Percentiles rank a stretch among this genome's conserved stretches.
Evolutionary conservation across 1,139 yeast genomes (phyloP).

Genomic region (Pneumocystis canis): DNA sequence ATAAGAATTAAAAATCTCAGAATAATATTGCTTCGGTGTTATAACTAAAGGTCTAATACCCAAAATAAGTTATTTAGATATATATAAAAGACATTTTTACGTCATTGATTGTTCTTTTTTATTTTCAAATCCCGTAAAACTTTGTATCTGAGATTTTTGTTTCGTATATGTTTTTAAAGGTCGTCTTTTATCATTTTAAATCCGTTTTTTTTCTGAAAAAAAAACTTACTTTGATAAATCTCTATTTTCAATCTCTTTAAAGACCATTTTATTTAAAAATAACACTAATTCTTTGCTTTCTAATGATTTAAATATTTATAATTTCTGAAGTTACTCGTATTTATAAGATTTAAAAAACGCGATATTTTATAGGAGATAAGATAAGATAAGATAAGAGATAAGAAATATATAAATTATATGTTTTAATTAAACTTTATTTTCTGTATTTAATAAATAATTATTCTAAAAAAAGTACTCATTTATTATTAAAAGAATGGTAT

Average conservation of each 20-base stretch:
- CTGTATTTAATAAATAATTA: too few species aligned
- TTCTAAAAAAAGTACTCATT: too few species aligned
- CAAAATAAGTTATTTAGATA: neutral
- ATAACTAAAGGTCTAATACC: neutral
- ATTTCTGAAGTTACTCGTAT: too few species aligned
- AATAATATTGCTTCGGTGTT: neutral
- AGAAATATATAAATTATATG: too few species aligned
- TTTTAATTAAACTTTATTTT: too few species aligned
- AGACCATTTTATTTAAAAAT: neutral
- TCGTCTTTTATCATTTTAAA: neutral
- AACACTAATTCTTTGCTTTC: too few species aligned
- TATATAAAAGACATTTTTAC: neutral
- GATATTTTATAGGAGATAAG: too few species aligned
- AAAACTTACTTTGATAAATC: neutral
- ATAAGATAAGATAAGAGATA: too few species aligned
- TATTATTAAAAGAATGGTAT: neutral
- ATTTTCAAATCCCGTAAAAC: neutral
- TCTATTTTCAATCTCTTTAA: neutral
- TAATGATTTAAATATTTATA: too few species aligned
- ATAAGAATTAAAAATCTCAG: neutral
- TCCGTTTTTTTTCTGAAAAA: neutral
- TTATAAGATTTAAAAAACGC: too few species aligned
- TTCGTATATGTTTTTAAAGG: neutral
- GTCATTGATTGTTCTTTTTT: neutral
- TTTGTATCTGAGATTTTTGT: neutral